Percentiles rank a stretch among this genome's conserved stretches.
These are phyloP conservation scores for Stylonectria norvegica DNA, from an alignment of 2,329 filamentous ascomycete genomes.

Conservation along the genomic window DNA sequence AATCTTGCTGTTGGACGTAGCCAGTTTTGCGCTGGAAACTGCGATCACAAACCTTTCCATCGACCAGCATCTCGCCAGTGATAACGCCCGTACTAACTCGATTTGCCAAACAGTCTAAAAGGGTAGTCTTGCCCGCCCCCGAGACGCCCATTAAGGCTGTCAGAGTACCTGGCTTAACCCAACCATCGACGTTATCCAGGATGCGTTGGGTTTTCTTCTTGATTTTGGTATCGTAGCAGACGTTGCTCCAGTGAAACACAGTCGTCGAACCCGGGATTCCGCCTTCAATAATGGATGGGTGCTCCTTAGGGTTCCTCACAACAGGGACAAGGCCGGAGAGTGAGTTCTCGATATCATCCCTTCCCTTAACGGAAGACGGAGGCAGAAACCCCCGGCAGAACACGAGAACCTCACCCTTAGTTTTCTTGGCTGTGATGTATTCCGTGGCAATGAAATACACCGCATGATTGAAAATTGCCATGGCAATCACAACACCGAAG, in stretches of 20 bases:
- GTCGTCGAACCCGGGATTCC: constrained; percentile 54
- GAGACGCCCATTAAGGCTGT: constrained; percentile 80
- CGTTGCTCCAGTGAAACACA: constrained; percentile 77
- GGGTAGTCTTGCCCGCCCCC: constrained; percentile 82
- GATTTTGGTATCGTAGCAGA: constrained; percentile 70
- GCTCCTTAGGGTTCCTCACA: not conserved
- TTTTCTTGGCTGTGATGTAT: constrained; percentile 45
- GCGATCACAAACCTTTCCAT: constrained; percentile 61
- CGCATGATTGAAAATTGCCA: constrained; percentile 37
- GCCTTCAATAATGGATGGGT: not conserved
- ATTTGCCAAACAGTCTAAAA: constrained; percentile 77
- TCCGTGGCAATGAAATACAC: constrained; percentile 41
- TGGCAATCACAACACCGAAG: constrained; percentile 52
- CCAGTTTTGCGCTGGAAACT: constrained; percentile 86
- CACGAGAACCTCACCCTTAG: constrained; percentile 59
- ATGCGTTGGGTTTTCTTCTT: constrained; percentile 69
- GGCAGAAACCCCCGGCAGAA: constrained; percentile 45
- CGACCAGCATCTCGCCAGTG: constrained; percentile 68
- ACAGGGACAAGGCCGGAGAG: not conserved
- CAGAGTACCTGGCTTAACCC: constrained; percentile 83
- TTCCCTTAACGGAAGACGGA: not conserved
- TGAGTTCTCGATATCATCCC: not conserved
- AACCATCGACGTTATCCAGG: constrained; percentile 78
- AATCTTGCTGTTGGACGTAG: constrained; percentile 85
- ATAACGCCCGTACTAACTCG: constrained; percentile 83